Percentiles rank a stretch among this genome's conserved stretches.
These are phyloP conservation scores for Simplicillium sp. DNA, from an alignment of 2,329 filamentous ascomycete species.

Conservation along the genomic window DNA sequence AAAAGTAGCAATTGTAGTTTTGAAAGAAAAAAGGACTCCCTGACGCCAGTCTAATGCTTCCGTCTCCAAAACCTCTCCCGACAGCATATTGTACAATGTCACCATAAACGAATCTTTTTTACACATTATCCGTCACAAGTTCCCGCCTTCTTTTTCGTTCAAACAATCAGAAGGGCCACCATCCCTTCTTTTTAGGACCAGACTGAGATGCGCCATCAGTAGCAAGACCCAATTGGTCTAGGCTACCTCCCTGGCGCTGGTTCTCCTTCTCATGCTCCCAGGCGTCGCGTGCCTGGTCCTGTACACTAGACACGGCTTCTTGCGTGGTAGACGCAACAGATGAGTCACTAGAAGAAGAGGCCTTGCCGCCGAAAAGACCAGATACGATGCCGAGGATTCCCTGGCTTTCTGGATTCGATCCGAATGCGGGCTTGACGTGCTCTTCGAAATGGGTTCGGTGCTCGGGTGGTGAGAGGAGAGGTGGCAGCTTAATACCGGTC, in stretches of 20 bases:
- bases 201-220: constrained; percentile 12
- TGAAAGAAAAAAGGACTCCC: constrained; percentile 6
- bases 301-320: constrained; percentile 8
- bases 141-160: constrained; percentile 9
- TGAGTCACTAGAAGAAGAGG: constrained; percentile 8
- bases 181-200: constrained; percentile 33
- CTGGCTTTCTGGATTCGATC: constrained; percentile 18
- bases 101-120: too few relatives aligned
- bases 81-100: not conserved
- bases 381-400: constrained; percentile 25
- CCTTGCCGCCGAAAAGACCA: constrained; percentile 16
- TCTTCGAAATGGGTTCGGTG: constrained; percentile 26
- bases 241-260: constrained; percentile 37
- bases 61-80: not conserved
- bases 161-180: constrained; percentile 30
- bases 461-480: constrained; percentile 36
- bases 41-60: constrained; percentile 11
- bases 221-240: constrained; percentile 39
- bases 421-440: constrained; percentile 20
- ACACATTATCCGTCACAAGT: too few relatives aligned
- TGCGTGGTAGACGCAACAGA: constrained; percentile 10
- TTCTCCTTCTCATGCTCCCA: constrained; percentile 41
- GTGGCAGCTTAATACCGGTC: constrained; percentile 36
- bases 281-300: constrained; percentile 30
- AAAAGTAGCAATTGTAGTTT: not conserved